Conservation (phyloP, 2,329 filamentous ascomycete genomes). For the Aspergillus sp. region DNA sequence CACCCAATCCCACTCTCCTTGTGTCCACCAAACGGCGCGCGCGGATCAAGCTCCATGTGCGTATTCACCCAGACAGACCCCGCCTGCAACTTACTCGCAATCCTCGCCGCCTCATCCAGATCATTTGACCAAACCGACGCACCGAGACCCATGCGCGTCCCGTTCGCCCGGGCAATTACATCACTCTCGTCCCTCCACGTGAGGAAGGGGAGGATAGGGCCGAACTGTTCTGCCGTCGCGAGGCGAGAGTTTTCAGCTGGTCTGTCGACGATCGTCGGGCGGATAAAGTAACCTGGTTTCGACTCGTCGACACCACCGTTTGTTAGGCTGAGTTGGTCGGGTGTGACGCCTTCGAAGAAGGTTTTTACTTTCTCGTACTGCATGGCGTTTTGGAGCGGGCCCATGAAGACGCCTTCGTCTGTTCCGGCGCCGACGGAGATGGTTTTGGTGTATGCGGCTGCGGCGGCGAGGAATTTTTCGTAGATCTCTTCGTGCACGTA, state of each 20-base stretch:
- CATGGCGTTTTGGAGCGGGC: constrained; percentile 67
- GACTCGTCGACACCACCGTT: constrained; percentile 52
- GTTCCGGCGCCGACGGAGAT: constrained; percentile 45
- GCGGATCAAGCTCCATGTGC: constrained; percentile 35
- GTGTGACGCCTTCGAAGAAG: constrained; percentile 61
- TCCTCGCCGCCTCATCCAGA: constrained; percentile 53
- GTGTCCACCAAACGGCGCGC: constrained; percentile 54
- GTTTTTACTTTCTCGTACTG: constrained; percentile 65
- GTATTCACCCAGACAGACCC: constrained; percentile 66
- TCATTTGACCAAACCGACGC: constrained; percentile 64
- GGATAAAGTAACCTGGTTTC: constrained; percentile 60
- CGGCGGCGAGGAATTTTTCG: constrained; percentile 56
- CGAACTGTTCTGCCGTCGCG: constrained; percentile 66
- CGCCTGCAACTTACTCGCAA: constrained; percentile 60
- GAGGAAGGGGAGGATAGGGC: constrained; percentile 66
- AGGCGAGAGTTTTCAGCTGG: constrained; percentile 61
- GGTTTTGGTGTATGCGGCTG: constrained; percentile 51
- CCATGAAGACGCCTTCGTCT: constrained; percentile 55
- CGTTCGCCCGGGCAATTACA: constrained; percentile 61
- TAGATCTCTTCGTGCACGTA: constrained; percentile 67
- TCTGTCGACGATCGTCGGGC: constrained; percentile 63
- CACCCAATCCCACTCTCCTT: constrained; percentile 58
- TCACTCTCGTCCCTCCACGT: constrained; percentile 66
- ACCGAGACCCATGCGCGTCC: constrained; percentile 59
- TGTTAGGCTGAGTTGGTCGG: constrained; percentile 58